Percentiles rank a stretch among this genome's conserved stretches.
Conservation (phyloP, 441 rosid species). For the Bruguiera hainesii region DNA sequence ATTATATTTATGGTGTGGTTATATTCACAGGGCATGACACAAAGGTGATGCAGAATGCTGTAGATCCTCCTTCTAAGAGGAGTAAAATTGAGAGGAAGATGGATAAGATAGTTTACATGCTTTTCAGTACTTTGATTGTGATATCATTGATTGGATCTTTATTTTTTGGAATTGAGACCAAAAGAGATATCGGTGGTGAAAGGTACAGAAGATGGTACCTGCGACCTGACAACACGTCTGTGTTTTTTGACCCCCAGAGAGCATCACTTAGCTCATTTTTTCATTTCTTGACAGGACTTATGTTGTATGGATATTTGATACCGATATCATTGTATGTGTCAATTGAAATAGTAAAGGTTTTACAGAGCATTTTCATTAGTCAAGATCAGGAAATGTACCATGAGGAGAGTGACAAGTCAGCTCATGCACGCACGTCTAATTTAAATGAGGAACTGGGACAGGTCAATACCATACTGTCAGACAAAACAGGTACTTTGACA, state of each 20-base stretch:
- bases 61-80: constrained; percentile 90
- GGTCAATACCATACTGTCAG: constrained; percentile 73
- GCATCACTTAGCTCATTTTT: constrained; percentile 52
- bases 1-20: constrained; percentile 66
- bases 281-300: constrained; percentile 85
- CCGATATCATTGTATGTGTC: constrained; percentile 92
- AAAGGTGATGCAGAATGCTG: constrained; percentile 91
- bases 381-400: constrained; percentile 79
- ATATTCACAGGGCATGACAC: constrained; percentile 94
- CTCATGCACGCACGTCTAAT: constrained; percentile 87
- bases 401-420: constrained; percentile 71
- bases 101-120: constrained; percentile 75
- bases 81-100: constrained; percentile 80
- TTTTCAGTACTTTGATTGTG: constrained; percentile 66
- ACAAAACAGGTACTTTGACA: constrained; percentile 94
- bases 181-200: constrained; percentile 43
- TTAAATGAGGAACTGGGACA: constrained; percentile 97
- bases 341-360: constrained; percentile 84
- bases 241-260: constrained; percentile 58
- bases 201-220: constrained; percentile 72
- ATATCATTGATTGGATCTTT: constrained; percentile 62
- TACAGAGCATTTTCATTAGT: constrained; percentile 85
- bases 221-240: constrained; percentile 54
- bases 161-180: constrained; percentile 65
- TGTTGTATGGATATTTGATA: constrained; percentile 90